phyloP scores from a whole-genome alignment of 495 filamentous ascomycete species.

The Aspergillus ostianus region DNA sequence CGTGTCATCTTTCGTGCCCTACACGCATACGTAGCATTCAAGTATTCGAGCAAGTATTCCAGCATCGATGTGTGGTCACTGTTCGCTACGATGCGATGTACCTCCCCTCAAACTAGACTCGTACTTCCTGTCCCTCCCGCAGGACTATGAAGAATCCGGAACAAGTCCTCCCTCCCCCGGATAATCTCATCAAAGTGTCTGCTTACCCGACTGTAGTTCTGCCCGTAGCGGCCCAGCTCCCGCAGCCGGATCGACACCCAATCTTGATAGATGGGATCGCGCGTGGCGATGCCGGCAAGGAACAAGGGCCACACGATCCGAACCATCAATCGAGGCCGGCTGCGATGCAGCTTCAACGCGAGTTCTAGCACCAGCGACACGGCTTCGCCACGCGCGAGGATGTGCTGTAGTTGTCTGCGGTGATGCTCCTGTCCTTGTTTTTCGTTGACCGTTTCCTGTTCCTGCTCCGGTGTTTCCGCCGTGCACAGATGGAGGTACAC shows the following conservation, averaged over 20 bases:
- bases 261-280: slow-evolving; percentile 31
- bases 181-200: slow-evolving; percentile 29
- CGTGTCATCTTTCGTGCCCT: too few relatives aligned
- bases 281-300: slow-evolving; percentile 32
- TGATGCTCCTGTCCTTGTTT: background rate
- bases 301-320: slow-evolving; percentile 34
- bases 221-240: slow-evolving; percentile 31
- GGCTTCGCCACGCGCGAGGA: slow-evolving; percentile 10
- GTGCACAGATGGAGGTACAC: slow-evolving; percentile 32
- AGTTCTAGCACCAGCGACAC: slow-evolving; percentile 29
- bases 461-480: slow-evolving; percentile 11
- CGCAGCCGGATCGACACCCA: slow-evolving; percentile 36
- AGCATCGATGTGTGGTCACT: too few relatives aligned
- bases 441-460: background rate
- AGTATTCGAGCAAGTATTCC: too few relatives aligned
- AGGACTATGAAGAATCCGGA: background rate
- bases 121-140: too few relatives aligned
- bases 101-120: too few relatives aligned
- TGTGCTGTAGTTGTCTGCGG: slow-evolving; percentile 2
- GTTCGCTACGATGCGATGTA: too few relatives aligned
- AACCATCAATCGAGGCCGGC: slow-evolving; percentile 27
- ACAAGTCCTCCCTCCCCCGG: slow-evolving; percentile 17
- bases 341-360: slow-evolving; percentile 30
- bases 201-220: slow-evolving; percentile 26
- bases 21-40: too few relatives aligned